Evolutionary conservation across 331 rosid species (phyloP).

Genomic region (Quercus lobata): DNA sequence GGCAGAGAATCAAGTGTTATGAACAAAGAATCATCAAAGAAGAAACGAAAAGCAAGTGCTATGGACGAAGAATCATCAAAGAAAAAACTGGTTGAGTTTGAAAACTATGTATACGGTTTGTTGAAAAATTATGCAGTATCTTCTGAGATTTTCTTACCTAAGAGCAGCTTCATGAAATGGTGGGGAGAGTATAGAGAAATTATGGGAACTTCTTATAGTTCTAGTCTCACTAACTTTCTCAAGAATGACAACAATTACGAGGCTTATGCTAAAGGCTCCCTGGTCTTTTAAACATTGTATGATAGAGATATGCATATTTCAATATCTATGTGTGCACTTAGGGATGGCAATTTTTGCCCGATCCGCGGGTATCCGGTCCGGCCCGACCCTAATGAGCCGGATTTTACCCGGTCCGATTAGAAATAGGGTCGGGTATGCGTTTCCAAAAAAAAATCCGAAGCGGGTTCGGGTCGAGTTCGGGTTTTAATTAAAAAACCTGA

Average conservation of each 20-base stretch:
- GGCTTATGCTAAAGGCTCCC: rapidly evolving
- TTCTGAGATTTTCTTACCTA: constrained; percentile 47
- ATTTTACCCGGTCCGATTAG: too few species aligned
- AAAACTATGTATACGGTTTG: constrained; percentile 28
- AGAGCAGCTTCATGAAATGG: constrained; percentile 61
- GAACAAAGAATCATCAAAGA: constrained; percentile 9
- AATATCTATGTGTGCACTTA: too few species aligned
- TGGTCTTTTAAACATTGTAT: too few species aligned
- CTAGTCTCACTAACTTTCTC: constrained; percentile 11
- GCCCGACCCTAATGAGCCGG: too few species aligned
- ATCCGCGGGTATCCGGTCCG: too few species aligned
- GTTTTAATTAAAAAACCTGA: too few species aligned
- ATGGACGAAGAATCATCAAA: neutral
- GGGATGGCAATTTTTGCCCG: too few species aligned
- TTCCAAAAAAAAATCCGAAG: too few species aligned
- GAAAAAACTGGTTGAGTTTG: constrained; percentile 27
- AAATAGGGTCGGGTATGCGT: too few species aligned
- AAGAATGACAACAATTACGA: neutral
- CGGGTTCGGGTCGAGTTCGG: too few species aligned
- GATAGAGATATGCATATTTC: too few species aligned
- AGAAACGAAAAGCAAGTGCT: too few species aligned
- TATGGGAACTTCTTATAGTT: neutral
- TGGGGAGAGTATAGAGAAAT: constrained; percentile 39
- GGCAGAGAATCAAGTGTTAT: neutral
- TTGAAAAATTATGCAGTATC: constrained; percentile 38